Percentiles rank a stretch among this genome's conserved stretches.
These are phyloP conservation scores for Hypoxylon sp. DNA, from an alignment of 2,329 filamentous ascomycete genomes.

Conservation along the genomic window DNA sequence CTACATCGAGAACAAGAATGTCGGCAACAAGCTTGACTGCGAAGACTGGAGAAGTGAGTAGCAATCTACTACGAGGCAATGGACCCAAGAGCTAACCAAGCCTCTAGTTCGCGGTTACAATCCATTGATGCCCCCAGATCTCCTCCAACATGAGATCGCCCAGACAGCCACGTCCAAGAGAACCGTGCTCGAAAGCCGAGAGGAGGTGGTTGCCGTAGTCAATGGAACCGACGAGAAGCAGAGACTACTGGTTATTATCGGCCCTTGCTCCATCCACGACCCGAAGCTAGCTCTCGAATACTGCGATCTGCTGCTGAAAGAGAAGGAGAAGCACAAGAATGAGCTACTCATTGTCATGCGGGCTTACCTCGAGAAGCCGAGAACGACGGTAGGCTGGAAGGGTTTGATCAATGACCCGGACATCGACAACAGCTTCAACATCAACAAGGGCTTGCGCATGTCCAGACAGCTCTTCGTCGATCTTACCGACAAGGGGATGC, in stretches of 20 bases:
- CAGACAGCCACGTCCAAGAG: constrained; percentile 67
- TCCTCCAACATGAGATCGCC: constrained; percentile 92
- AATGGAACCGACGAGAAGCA: constrained; percentile 72
- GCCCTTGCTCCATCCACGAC: constrained; percentile 98
- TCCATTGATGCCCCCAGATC: constrained; percentile 89
- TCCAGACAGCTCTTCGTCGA: constrained; percentile 94
- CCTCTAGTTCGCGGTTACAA: constrained; percentile 85
- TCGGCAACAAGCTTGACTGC: constrained; percentile 77
- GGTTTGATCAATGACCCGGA: constrained; percentile 98
- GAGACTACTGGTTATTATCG: constrained; percentile 79
- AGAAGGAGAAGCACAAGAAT: constrained; percentile 89
- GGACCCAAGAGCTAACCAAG: constrained; percentile 22
- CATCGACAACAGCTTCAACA: constrained; percentile 98
- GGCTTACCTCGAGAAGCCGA: constrained; percentile 97
- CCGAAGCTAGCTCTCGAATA: constrained; percentile 91
- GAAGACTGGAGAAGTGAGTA: constrained; percentile 86
- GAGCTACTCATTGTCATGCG: constrained; percentile 97
- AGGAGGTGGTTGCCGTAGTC: constrained; percentile 76
- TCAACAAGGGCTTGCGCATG: constrained; percentile 93
- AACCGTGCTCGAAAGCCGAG: constrained; percentile 71
- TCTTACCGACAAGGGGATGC: constrained; percentile 91
- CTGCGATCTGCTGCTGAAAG: constrained; percentile 82
- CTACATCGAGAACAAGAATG: constrained; percentile 82
- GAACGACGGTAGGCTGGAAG: constrained; percentile 99
- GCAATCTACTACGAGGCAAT: not conserved